phyloP scores from a whole-genome alignment of 2,329 filamentous ascomycete genomes.

The Aureobasidium sp. region DNA sequence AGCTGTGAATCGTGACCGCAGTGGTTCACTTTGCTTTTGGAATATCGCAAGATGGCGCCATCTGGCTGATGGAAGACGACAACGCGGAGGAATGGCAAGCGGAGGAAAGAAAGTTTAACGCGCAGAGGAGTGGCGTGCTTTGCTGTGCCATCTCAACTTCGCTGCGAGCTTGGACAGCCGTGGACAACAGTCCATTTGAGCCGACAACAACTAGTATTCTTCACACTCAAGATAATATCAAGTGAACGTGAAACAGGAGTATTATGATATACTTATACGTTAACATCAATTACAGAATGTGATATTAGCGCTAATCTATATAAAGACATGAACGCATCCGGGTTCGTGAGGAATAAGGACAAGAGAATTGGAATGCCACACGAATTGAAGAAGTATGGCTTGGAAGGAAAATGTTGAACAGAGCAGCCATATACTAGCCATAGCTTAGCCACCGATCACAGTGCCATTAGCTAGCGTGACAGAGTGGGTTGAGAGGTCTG shows the following conservation, averaged over 20 bases:
- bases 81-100: background rate
- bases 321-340: background rate
- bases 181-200: too few relatives aligned
- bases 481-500: conserved; percentile 19
- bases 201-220: background rate
- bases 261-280: background rate
- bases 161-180: background rate
- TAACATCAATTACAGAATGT: background rate
- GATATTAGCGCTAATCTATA: background rate
- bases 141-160: background rate
- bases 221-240: background rate
- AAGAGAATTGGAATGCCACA: background rate
- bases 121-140: background rate
- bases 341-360: background rate
- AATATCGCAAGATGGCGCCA: conserved; percentile 10
- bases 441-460: conserved; percentile 19
- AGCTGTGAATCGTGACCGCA: background rate
- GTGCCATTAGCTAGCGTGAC: conserved; percentile 24
- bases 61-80: background rate
- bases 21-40: background rate
- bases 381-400: background rate
- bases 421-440: background rate
- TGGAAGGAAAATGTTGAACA: background rate
- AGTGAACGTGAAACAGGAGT: background rate
- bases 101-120: background rate